Conservation (phyloP, 2,329 filamentous ascomycete genomes). For the Plenodomus biglobosus region DNA sequence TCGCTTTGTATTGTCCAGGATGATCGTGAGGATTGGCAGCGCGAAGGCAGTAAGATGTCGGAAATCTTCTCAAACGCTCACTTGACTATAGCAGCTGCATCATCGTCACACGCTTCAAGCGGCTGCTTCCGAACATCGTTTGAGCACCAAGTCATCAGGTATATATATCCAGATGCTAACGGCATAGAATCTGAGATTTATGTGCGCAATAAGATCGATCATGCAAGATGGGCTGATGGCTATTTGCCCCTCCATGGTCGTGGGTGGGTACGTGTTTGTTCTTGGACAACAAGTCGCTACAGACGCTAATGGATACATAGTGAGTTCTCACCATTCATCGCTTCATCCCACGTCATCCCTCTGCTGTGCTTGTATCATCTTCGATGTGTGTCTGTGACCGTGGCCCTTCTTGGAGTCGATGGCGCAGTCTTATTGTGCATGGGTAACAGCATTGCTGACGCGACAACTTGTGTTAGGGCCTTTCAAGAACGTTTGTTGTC, state of each 20-base stretch:
- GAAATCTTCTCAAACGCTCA: constrained; percentile 16
- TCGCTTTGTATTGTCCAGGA: constrained; percentile 21
- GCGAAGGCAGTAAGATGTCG: constrained; percentile 19
- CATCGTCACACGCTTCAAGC: background rate
- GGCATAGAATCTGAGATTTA: background rate
- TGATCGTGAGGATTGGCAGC: constrained; percentile 13
- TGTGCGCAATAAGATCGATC: background rate
- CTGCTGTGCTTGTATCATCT: no score
- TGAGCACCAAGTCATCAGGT: background rate
- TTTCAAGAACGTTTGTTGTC: constrained; percentile 8
- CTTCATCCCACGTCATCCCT: no score
- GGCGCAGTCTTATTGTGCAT: no score
- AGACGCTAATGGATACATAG: background rate
- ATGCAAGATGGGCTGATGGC: background rate
- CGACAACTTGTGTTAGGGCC: background rate
- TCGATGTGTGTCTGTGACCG: background rate
- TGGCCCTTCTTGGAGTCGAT: background rate
- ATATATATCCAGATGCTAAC: background rate
- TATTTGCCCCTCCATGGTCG: no score
- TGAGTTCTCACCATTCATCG: no score
- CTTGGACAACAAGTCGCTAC: background rate
- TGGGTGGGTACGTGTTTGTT: no score
- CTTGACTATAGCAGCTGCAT: constrained; percentile 10
- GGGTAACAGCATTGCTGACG: background rate
- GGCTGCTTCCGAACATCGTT: constrained; percentile 4